Evolutionary conservation across 495 filamentous ascomycete species (phyloP).

Genomic region (Delitschia confertaspora): DNA sequence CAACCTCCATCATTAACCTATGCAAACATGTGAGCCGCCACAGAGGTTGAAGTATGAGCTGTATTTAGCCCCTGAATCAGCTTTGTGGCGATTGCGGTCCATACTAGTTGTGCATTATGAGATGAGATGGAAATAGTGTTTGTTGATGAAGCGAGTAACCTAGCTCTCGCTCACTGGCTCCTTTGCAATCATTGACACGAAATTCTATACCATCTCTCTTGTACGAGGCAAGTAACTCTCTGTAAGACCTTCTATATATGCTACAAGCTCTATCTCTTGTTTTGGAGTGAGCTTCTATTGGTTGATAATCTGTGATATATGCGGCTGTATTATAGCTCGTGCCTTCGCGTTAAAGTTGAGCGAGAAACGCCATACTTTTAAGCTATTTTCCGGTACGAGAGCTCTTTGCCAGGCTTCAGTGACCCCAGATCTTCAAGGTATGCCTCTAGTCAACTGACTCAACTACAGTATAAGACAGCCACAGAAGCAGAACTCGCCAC

Average conservation of each 20-base stretch:
- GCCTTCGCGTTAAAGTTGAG: too few relatives aligned
- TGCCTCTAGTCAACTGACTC: too few relatives aligned
- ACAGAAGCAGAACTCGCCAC: too few relatives aligned
- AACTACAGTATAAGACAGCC: too few relatives aligned
- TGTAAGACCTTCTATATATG: constrained; percentile 8
- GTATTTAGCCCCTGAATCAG: constrained; percentile 6
- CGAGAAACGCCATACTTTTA: too few relatives aligned
- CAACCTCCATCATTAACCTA: too few relatives aligned
- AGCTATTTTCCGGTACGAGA: neutral
- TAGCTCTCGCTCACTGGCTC: neutral
- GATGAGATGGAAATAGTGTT: neutral
- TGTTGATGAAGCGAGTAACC: constrained; percentile 5
- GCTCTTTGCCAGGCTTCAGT: neutral
- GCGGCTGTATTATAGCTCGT: too few relatives aligned
- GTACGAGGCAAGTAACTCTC: constrained; percentile 8
- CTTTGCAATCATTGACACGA: neutral
- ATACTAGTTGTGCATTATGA: constrained; percentile 2
- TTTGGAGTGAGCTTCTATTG: neutral
- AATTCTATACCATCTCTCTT: constrained; percentile 3
- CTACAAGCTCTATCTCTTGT: constrained; percentile 2
- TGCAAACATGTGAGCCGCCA: too few relatives aligned
- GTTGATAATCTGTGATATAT: too few relatives aligned
- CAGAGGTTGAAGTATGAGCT: constrained; percentile 13
- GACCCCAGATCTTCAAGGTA: neutral
- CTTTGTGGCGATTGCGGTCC: neutral